These are phyloP conservation scores for Septoria linicola DNA, from an alignment of 2,329 filamentous ascomycete genomes.

Conservation along the genomic window DNA sequence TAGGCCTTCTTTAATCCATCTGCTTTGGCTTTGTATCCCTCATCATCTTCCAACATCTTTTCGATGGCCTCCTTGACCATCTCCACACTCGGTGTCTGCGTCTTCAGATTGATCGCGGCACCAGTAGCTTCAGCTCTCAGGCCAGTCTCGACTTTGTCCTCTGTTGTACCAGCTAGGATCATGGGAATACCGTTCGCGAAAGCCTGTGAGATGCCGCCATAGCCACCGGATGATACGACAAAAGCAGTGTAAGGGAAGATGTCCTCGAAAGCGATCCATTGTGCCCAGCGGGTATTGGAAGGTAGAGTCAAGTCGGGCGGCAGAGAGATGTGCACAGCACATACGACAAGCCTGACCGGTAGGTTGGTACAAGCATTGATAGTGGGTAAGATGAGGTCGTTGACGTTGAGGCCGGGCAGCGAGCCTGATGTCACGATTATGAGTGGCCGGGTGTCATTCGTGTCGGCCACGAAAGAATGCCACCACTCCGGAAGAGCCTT, in stretches of 20 bases:
- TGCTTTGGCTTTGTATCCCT: slow-evolving; percentile 26
- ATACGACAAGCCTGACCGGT: slow-evolving; percentile 45
- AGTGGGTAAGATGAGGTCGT: slow-evolving; percentile 49
- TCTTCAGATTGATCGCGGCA: slow-evolving; percentile 48
- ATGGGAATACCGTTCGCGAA: slow-evolving; percentile 50
- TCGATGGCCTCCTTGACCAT: slow-evolving; percentile 21
- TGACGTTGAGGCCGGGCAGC: slow-evolving; percentile 39
- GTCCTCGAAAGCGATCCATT: slow-evolving; percentile 52
- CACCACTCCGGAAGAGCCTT: slow-evolving; percentile 49
- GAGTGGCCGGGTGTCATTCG: slow-evolving; percentile 43
- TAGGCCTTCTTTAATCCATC: slow-evolving; percentile 27
- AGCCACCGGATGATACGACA: slow-evolving; percentile 53
- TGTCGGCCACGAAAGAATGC: slow-evolving; percentile 42
- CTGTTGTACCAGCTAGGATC: slow-evolving; percentile 46
- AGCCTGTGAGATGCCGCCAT: slow-evolving; percentile 47
- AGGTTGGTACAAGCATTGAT: slow-evolving; percentile 45
- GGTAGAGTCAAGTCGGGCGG: slow-evolving; percentile 39
- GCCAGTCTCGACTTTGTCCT: slow-evolving; percentile 44
- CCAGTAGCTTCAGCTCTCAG: slow-evolving; percentile 47
- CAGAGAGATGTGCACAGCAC: slow-evolving; percentile 36
- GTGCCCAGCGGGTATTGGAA: slow-evolving; percentile 46
- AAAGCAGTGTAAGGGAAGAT: slow-evolving; percentile 45
- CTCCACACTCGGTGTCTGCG: slow-evolving; percentile 33
- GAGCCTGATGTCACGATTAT: slow-evolving; percentile 53
- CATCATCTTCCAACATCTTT: slow-evolving; percentile 23